These are phyloP conservation scores for Penicillium rolfsii DNA, from an alignment of 2,329 filamentous ascomycete genomes.

Conservation along the genomic window DNA sequence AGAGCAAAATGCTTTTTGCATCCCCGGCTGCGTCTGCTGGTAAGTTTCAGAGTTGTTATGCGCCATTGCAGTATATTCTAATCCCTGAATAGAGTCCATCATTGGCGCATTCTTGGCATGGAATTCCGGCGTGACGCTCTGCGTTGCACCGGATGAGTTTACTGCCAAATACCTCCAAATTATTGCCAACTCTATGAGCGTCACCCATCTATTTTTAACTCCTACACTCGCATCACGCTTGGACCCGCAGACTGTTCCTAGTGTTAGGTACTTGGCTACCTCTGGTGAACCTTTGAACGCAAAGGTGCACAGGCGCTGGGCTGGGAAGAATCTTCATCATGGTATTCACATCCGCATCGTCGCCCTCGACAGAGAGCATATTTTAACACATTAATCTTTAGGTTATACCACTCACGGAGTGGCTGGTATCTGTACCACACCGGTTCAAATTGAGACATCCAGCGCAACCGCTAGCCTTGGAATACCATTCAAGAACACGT, in stretches of 20 bases:
- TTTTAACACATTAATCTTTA: not conserved
- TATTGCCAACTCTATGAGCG: slow-evolving; percentile 63
- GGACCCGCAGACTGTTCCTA: slow-evolving; percentile 67
- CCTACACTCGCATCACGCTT: slow-evolving; percentile 82
- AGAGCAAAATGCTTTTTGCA: slow-evolving; percentile 72
- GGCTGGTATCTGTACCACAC: slow-evolving; percentile 79
- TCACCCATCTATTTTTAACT: slow-evolving; percentile 84
- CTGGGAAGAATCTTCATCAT: slow-evolving; percentile 68
- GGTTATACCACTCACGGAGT: slow-evolving; percentile 11
- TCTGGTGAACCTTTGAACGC: slow-evolving; percentile 79
- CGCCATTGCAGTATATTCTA: slow-evolving; percentile 10
- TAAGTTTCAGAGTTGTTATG: slow-evolving; percentile 22
- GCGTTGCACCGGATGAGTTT: slow-evolving; percentile 72
- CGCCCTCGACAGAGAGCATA: too few relatives aligned
- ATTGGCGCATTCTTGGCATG: slow-evolving; percentile 91
- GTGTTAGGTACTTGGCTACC: slow-evolving; percentile 75
- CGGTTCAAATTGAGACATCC: slow-evolving; percentile 57
- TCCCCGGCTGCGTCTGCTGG: slow-evolving; percentile 82
- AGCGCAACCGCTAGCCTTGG: slow-evolving; percentile 78
- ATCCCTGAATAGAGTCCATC: slow-evolving; percentile 64
- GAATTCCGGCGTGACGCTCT: slow-evolving; percentile 76
- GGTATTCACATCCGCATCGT: slow-evolving; percentile 44
- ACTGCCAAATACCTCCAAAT: slow-evolving; percentile 73
- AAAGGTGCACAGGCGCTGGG: slow-evolving; percentile 72
- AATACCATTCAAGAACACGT: slow-evolving; percentile 72